phyloP scores from a whole-genome alignment of 2,329 filamentous ascomycete genomes.

The Colletotrichum siamense region DNA sequence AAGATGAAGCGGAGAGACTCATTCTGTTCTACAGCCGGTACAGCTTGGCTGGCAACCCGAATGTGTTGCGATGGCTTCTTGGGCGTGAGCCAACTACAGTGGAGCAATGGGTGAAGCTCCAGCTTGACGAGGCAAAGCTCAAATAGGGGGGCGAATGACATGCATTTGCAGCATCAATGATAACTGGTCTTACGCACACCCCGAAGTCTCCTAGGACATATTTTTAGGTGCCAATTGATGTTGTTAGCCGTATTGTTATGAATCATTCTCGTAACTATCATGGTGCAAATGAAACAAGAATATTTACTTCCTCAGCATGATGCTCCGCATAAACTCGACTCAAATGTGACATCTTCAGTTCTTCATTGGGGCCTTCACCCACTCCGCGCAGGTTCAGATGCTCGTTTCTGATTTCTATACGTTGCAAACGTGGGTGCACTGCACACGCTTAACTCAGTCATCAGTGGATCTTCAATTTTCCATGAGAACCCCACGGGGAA shows the following conservation, averaged over 20 bases:
- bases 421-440: not conserved
- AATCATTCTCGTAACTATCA: not conserved
- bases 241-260: not conserved
- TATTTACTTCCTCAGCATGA: not conserved
- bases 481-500: not conserved
- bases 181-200: not conserved
- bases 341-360: not conserved
- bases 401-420: not conserved
- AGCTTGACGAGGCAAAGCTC: not conserved
- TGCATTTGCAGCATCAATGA: not conserved
- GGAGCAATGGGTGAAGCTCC: not conserved
- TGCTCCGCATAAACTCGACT: not conserved
- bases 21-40: not conserved
- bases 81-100: not conserved
- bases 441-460: not conserved
- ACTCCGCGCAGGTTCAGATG: not conserved
- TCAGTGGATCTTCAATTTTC: not conserved
- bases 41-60: not conserved
- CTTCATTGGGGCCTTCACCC: not conserved
- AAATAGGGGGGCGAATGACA: not conserved
- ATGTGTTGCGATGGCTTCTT: not conserved
- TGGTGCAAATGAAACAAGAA: not conserved
- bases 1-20: not conserved
- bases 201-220: no score
- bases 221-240: fast-evolving